These are phyloP conservation scores for Edaphochlamys debaryana DNA, from an alignment of 139 green algal genomes.

Conservation along the genomic window DNA sequence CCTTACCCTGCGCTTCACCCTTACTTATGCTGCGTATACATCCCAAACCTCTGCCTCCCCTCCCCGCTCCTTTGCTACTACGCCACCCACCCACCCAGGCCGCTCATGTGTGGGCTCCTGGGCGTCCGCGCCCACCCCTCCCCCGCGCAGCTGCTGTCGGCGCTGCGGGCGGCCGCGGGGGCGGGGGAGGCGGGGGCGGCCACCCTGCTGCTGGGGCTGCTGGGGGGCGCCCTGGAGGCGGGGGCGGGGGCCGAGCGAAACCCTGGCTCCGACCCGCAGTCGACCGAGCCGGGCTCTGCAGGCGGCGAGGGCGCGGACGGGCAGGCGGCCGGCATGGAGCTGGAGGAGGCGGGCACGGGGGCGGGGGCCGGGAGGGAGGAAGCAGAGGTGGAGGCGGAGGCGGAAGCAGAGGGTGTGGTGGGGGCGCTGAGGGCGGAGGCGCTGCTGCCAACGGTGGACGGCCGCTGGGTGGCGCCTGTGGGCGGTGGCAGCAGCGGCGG, in stretches of 20 bases:
- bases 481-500: neutral
- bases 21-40: too few relatives aligned
- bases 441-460: slow-evolving; percentile 21
- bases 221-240: neutral
- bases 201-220: neutral
- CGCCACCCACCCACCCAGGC: too few relatives aligned
- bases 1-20: too few relatives aligned
- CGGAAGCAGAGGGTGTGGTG: neutral
- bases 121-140: too few relatives aligned
- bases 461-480: slow-evolving; percentile 22
- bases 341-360: neutral
- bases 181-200: neutral
- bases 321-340: too few relatives aligned
- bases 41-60: too few relatives aligned
- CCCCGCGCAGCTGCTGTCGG: neutral
- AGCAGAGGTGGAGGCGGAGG: neutral
- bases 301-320: too few relatives aligned
- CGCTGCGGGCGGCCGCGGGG: neutral
- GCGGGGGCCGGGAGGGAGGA: neutral
- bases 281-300: too few relatives aligned
- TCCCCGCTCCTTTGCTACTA: too few relatives aligned
- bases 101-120: too few relatives aligned
- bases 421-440: slow-evolving; percentile 1
- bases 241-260: neutral
- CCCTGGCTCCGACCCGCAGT: too few relatives aligned